Conservation (phyloP, 2,329 filamentous ascomycete genomes). For the Fusarium redolens region DNA sequence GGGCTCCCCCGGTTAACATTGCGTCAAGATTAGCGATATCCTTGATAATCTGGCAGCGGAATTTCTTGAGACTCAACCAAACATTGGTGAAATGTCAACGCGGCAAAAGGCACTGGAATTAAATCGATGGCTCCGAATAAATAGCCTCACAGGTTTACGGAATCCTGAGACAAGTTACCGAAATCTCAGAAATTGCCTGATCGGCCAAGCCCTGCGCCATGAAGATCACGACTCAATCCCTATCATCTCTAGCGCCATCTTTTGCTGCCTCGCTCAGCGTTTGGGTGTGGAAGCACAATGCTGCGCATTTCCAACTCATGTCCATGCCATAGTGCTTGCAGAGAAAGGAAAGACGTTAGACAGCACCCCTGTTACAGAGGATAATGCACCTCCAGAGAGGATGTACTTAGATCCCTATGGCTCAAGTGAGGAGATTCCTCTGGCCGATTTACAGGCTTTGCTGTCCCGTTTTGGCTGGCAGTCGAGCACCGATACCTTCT, state of each 20-base stretch:
- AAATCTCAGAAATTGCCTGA: slow-evolving; percentile 85
- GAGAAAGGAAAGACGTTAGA: slow-evolving; percentile 71
- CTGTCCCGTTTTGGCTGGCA: slow-evolving; percentile 64
- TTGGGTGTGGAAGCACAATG: slow-evolving; percentile 81
- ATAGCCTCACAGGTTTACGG: slow-evolving; percentile 77
- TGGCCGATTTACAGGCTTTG: slow-evolving; percentile 67
- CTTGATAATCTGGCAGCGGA: slow-evolving; percentile 72
- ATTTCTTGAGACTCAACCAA: slow-evolving; percentile 65
- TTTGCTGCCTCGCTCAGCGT: slow-evolving; percentile 79
- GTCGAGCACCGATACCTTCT: slow-evolving; percentile 60
- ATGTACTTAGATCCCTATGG: slow-evolving; percentile 91
- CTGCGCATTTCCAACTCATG: slow-evolving; percentile 85
- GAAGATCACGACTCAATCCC: slow-evolving; percentile 83
- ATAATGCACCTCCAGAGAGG: slow-evolving; percentile 53
- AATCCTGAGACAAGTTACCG: slow-evolving; percentile 76
- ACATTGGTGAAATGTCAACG: slow-evolving; percentile 67
- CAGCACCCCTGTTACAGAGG: slow-evolving; percentile 52
- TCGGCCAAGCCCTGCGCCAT: slow-evolving; percentile 82
- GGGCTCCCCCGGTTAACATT: slow-evolving; percentile 14
- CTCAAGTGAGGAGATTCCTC: slow-evolving; percentile 72
- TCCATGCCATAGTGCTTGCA: slow-evolving; percentile 81
- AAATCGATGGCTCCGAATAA: slow-evolving; percentile 74
- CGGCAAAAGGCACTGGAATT: slow-evolving; percentile 76
- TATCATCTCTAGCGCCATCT: slow-evolving; percentile 88
- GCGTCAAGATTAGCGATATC: slow-evolving; percentile 66